phyloP scores from a whole-genome alignment of 2,329 filamentous ascomycete species.

The Ophiostoma populinum region DNA sequence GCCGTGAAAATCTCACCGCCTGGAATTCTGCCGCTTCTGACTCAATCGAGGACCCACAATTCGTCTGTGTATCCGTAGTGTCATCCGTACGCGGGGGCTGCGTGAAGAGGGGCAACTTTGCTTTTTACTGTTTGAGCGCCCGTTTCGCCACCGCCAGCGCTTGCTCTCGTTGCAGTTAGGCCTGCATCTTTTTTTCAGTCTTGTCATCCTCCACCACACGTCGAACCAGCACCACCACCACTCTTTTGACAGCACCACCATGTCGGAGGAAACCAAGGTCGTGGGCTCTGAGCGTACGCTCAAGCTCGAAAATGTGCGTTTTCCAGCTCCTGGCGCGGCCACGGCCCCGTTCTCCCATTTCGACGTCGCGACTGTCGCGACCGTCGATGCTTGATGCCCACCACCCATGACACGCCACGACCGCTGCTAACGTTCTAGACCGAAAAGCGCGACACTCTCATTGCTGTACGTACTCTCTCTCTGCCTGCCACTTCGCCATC shows the following conservation, averaged over 20 bases:
- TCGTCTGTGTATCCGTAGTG: too few relatives aligned
- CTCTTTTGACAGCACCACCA: constrained; percentile 2
- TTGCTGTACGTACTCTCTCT: constrained; percentile 31
- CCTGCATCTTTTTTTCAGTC: neutral
- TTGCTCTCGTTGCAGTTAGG: too few relatives aligned
- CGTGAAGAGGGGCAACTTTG: too few relatives aligned
- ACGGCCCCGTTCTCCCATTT: too few relatives aligned
- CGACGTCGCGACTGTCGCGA: too few relatives aligned
- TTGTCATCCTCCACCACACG: constrained; percentile 2
- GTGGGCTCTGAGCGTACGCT: constrained; percentile 11
- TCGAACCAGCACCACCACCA: neutral
- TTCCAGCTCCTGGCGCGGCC: too few relatives aligned
- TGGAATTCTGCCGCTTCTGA: too few relatives aligned
- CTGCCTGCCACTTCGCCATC: neutral
- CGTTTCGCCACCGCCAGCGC: too few relatives aligned
- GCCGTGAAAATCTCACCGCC: too few relatives aligned
- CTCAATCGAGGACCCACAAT: too few relatives aligned
- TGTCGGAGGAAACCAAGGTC: constrained; percentile 8
- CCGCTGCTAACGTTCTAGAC: constrained; percentile 42
- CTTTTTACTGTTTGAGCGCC: too few relatives aligned
- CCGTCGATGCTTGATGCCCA: neutral
- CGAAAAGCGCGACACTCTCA: constrained; percentile 70
- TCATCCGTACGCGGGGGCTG: too few relatives aligned
- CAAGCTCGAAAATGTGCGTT: constrained; percentile 21
- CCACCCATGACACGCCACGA: neutral